Evolutionary conservation across 2,329 filamentous ascomycete species (phyloP).

Genomic region (Nannizziopsis arthrosporioides): DNA sequence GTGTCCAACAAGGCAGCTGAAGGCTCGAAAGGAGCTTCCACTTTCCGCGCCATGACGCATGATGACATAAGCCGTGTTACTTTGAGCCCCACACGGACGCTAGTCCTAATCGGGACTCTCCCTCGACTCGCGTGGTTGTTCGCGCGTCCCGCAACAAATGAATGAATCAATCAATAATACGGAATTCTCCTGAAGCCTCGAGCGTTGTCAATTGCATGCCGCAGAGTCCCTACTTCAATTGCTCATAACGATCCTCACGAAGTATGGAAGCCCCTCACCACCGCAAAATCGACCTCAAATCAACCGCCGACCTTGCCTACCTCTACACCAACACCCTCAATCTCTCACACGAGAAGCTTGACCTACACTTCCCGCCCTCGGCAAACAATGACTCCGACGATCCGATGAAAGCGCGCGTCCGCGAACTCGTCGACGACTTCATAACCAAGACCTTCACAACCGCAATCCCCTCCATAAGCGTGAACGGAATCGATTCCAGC

Average conservation of each 20-base stretch:
- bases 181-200: too few relatives aligned
- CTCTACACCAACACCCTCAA: conserved; percentile 37
- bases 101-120: too few relatives aligned
- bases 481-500: conserved; percentile 37
- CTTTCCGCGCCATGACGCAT: too few relatives aligned
- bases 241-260: background rate
- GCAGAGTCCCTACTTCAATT: too few relatives aligned
- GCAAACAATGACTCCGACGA: conserved; percentile 29
- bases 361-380: conserved; percentile 38
- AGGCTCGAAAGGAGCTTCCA: too few relatives aligned
- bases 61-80: too few relatives aligned
- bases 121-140: too few relatives aligned
- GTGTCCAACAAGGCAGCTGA: too few relatives aligned
- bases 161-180: too few relatives aligned
- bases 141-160: too few relatives aligned
- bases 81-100: too few relatives aligned
- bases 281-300: conserved; percentile 42
- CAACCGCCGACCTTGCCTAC: conserved; percentile 38
- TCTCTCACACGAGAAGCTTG: conserved; percentile 38
- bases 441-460: conserved; percentile 35
- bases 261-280: conserved; percentile 29
- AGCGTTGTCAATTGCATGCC: too few relatives aligned
- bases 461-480: conserved; percentile 35
- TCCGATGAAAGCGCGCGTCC: conserved; percentile 35
- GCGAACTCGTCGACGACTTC: conserved; percentile 35